Evolutionary conservation across 148 eudicot genomes (phyloP).

Genomic region (Fagopyrum esculentum): DNA sequence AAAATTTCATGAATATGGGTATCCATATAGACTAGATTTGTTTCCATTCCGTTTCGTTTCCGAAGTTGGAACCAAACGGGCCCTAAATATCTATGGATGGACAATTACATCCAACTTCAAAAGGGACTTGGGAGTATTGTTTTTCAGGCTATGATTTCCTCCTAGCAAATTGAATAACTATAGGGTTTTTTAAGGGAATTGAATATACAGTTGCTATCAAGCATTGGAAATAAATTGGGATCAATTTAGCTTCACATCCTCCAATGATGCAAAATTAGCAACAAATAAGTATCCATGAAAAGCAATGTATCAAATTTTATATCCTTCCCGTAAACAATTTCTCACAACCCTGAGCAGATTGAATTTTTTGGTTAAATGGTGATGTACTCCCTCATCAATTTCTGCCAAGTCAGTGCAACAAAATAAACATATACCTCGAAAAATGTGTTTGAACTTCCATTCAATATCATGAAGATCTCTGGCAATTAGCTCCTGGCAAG

Average conservation of each 20-base stretch:
- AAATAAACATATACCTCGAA: conserved; percentile 53
- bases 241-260: neutral
- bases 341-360: neutral
- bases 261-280: neutral
- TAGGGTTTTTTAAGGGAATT: too few species aligned
- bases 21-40: too few species aligned
- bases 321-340: neutral
- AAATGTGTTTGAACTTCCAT: conserved; percentile 98
- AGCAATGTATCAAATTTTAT: neutral
- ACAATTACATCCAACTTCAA: neutral
- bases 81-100: neutral
- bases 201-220: neutral
- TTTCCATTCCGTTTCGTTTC: too few species aligned
- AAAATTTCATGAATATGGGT: too few species aligned
- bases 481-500: conserved; percentile 90
- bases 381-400: neutral
- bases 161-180: neutral
- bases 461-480: conserved; percentile 98
- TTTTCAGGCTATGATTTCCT: neutral
- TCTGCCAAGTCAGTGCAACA: neutral
- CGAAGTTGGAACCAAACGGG: too few species aligned
- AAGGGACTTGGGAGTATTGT: neutral
- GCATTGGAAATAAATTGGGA: neutral
- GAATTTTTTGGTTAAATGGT: neutral
- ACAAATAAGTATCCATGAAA: neutral